Percentiles rank a stretch among this genome's conserved stretches.
phyloP scores from a whole-genome alignment of 2,329 filamentous ascomycete genomes.

The Sporothrix brunneoviolacea region DNA sequence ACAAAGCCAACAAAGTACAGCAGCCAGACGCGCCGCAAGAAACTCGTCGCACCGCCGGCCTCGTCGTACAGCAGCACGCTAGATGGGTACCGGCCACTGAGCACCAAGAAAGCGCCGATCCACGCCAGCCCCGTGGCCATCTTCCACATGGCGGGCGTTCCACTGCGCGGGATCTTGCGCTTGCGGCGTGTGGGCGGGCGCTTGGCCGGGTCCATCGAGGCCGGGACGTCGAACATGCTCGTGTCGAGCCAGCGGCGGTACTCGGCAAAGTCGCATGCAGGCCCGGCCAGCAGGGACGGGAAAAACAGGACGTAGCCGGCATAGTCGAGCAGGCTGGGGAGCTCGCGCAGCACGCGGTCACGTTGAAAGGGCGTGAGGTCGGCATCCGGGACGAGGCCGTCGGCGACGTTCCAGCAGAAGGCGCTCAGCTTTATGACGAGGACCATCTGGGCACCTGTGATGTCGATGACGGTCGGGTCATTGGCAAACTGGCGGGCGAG shows the following conservation, averaged over 20 bases:
- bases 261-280: slow-evolving; percentile 90
- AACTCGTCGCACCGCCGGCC: slow-evolving; percentile 57
- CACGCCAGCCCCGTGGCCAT: slow-evolving; percentile 65
- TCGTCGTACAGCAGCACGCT: slow-evolving; percentile 48
- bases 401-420: slow-evolving; percentile 97
- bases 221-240: slow-evolving; percentile 83
- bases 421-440: slow-evolving; percentile 94
- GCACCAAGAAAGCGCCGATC: slow-evolving; percentile 70
- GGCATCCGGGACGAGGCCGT: slow-evolving; percentile 71
- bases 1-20: slow-evolving; percentile 80
- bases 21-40: slow-evolving; percentile 67
- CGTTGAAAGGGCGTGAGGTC: slow-evolving; percentile 84
- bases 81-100: slow-evolving; percentile 41
- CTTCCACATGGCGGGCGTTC: slow-evolving; percentile 75
- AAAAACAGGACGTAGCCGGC: slow-evolving; percentile 93
- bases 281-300: slow-evolving; percentile 79
- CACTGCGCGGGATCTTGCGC: slow-evolving; percentile 86
- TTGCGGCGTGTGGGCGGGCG: slow-evolving; percentile 81
- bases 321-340: slow-evolving; percentile 76
- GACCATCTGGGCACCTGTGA: slow-evolving; percentile 96
- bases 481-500: slow-evolving; percentile 69
- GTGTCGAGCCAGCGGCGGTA: slow-evolving; percentile 91
- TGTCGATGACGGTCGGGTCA: slow-evolving; percentile 65
- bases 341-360: slow-evolving; percentile 65
- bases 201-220: slow-evolving; percentile 75